Conservation (phyloP, 768 basidiomycete species). For the Dioszegia aurantiaca region DNA sequence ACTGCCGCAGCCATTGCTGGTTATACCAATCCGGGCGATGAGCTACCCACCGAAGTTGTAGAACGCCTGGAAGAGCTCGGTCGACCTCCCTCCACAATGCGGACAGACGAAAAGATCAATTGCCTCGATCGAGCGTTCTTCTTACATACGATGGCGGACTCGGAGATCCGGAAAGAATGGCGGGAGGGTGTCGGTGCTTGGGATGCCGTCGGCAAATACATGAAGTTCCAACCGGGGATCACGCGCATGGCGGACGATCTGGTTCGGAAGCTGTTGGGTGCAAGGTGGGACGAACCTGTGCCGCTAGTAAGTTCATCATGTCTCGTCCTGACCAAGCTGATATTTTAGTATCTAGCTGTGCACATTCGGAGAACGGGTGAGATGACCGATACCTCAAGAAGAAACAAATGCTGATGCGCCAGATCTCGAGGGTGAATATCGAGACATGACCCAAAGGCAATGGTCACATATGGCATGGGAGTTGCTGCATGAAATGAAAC, state of each 20-base stretch:
- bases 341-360: conserved; percentile 16
- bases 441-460: background rate
- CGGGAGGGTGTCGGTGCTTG: conserved; percentile 8
- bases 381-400: background rate
- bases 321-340: no score
- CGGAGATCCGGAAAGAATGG: conserved; percentile 8
- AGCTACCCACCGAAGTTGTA: background rate
- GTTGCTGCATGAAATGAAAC: background rate
- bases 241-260: conserved; percentile 13
- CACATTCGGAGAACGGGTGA: conserved; percentile 22
- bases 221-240: conserved; percentile 21
- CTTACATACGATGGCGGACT: background rate
- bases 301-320: no score
- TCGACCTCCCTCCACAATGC: background rate
- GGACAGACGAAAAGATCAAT: background rate
- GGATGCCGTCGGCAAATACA: conserved; percentile 10
- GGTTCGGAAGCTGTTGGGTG: conserved; percentile 9
- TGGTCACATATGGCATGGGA: conserved; percentile 12
- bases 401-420: background rate
- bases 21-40: background rate
- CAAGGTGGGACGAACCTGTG: background rate
- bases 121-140: conserved; percentile 5
- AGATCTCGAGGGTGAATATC: background rate
- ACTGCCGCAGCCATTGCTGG: background rate
- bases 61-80: background rate